Evolutionary conservation across 768 basidiomycete genomes (phyloP).

Genomic region (Crucibulum laeve): DNA sequence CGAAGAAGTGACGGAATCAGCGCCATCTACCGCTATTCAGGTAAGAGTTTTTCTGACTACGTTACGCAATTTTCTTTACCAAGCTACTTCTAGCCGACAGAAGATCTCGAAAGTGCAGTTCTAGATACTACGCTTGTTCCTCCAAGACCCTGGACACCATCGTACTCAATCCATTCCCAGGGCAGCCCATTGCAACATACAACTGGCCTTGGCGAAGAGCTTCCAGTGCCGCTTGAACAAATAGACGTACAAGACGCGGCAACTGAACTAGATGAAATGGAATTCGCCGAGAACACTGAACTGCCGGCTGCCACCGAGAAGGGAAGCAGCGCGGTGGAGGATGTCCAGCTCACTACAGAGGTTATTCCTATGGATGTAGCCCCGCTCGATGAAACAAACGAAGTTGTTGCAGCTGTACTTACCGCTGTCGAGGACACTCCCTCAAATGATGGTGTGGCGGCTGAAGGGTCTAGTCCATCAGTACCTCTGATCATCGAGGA

Average conservation of each 20-base stretch:
- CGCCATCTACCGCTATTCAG: conserved; percentile 1
- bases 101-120: no score
- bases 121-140: conserved; percentile 12
- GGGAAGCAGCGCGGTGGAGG: background rate
- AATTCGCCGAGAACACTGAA: conserved; percentile 1
- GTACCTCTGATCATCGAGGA: no score
- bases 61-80: no score
- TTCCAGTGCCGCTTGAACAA: background rate
- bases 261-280: background rate
- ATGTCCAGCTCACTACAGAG: background rate
- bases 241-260: background rate
- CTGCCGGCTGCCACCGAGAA: background rate
- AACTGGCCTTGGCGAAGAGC: conserved; percentile 4
- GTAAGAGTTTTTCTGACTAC: background rate
- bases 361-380: background rate
- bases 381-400: background rate
- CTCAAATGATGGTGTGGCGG: no score
- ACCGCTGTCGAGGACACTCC: background rate
- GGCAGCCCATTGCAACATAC: conserved; percentile 21
- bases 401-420: background rate
- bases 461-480: no score
- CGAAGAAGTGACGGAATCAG: background rate
- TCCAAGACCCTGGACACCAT: conserved; percentile 32
- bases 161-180: conserved; percentile 37
- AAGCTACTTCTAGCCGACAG: no score